These are phyloP conservation scores for Clonostachys byssicola DNA, from an alignment of 2,329 filamentous ascomycete species.

Conservation along the genomic window DNA sequence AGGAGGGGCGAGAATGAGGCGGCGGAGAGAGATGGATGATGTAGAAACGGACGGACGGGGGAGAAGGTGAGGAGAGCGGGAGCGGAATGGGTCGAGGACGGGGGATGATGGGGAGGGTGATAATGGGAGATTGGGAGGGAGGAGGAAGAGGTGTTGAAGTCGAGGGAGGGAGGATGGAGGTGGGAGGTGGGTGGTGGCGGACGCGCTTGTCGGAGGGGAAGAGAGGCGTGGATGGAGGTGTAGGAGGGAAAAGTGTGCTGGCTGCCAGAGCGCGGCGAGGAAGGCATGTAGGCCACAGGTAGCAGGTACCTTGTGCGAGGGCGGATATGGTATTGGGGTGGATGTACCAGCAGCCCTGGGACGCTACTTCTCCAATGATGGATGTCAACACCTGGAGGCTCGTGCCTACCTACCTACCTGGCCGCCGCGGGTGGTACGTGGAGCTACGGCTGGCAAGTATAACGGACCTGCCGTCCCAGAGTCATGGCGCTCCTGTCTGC, in stretches of 20 bases:
- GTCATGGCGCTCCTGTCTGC: too few relatives aligned
- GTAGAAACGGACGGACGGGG: constrained; percentile 6
- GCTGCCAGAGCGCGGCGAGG: constrained; percentile 10
- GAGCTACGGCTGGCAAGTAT: too few relatives aligned
- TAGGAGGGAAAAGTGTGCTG: constrained; percentile 21
- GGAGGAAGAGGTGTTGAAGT: too few relatives aligned
- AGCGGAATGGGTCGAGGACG: constrained; percentile 3
- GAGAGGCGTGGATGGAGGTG: constrained; percentile 16
- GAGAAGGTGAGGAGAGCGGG: constrained; percentile 4
- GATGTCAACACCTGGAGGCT: too few relatives aligned
- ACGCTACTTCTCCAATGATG: too few relatives aligned
- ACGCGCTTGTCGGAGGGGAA: constrained; percentile 5
- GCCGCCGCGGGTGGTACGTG: too few relatives aligned
- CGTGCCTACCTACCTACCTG: too few relatives aligned
- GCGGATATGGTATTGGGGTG: too few relatives aligned
- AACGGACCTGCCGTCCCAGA: too few relatives aligned
- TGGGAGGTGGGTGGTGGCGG: constrained; percentile 15
- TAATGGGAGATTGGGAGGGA: constrained; percentile 12
- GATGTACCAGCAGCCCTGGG: too few relatives aligned
- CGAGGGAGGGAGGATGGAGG: constrained; percentile 5
- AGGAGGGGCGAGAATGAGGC: constrained; percentile 3
- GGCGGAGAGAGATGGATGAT: constrained; percentile 9
- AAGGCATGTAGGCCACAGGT: constrained; percentile 2
- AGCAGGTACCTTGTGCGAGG: background rate
- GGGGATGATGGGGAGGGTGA: constrained; percentile 9